phyloP scores from a whole-genome alignment of 225 moss, liverwort and hornwort genomes.

The Anthoceros angustus region DNA sequence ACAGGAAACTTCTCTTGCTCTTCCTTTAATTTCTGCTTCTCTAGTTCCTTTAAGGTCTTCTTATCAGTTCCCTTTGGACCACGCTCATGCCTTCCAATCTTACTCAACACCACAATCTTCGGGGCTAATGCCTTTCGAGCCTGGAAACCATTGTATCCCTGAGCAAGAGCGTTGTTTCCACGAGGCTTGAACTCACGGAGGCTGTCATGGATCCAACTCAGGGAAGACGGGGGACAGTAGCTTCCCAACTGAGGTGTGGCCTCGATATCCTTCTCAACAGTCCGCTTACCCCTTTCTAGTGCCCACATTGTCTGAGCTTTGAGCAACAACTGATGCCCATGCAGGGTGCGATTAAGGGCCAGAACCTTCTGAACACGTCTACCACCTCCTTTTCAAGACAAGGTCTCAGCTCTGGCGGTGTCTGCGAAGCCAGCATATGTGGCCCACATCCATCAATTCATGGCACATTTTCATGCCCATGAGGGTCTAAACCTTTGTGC shows the following conservation, averaged over 20 bases:
- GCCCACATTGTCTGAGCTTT: neutral
- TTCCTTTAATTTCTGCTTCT: neutral
- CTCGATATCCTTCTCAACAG: conserved; percentile 2
- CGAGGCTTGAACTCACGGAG: conserved; percentile 5
- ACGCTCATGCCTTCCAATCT: conserved; percentile 4
- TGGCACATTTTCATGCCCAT: too few relatives aligned
- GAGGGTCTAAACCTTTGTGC: too few relatives aligned
- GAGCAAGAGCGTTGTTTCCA: neutral
- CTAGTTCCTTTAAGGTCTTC: neutral
- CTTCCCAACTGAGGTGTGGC: neutral
- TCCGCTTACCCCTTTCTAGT: conserved; percentile 1
- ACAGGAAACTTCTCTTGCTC: neutral
- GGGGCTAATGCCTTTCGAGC: neutral
- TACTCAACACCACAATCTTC: neutral
- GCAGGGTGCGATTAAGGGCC: neutral
- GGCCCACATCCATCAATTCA: too few relatives aligned
- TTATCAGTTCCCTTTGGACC: neutral
- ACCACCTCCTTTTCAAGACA: too few relatives aligned
- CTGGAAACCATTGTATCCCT: neutral
- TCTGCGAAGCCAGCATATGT: too few relatives aligned
- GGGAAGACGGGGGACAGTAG: neutral
- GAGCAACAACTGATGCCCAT: neutral
- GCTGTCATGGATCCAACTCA: conserved; percentile 2
- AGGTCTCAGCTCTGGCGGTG: neutral
- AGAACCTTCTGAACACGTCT: neutral